Evolutionary conservation across 352 stramenopile species (phyloP), one percentile per base, ranked within the genome.

Genomic region (Globisporangium splendens): DNA sequence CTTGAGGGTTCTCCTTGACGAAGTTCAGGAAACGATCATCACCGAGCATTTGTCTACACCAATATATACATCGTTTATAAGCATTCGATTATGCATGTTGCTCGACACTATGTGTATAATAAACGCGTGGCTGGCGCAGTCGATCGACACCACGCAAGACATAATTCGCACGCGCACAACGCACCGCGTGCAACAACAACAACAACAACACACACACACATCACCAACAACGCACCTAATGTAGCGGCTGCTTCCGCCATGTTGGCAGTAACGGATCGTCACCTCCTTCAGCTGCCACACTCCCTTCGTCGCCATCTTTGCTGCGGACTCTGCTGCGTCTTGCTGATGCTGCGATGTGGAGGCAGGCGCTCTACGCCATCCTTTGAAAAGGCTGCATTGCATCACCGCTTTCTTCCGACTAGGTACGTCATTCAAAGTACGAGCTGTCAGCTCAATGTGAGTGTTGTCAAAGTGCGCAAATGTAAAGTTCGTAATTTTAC

Each of bases 1-100:
- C 77, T 70, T 95, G 86, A 54, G 86, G 86, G 64, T 95, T 95
- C 59, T 91, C 83, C 65, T 90, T 82, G 46, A 95, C 86, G 58
- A 95, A 93, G 46, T 79, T 70, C 35, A 91, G 64, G 67, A 95
- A 95, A 46, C 83, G 83, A 59, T 78, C 54, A 56, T 93, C 83
- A 46, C 70, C 68, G 49, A 95, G 72, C 67, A 95, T 74, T 39
- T 90, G 66, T 35, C 76, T 86, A 10, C 28, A 35, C 5, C 28
- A 35, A 35, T 11, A 35, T 8, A 35, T 8, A 2, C 24, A 35
- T 35, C 28, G 28, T 35, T 11, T 35, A 35, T 35, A 10, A 35
- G 28, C 28, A 35, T 35, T 35, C 10, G 28, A 35, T 10, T 10
- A 35, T 11, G 28, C 28, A 35, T 35, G 28, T 8, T 35, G 7